Conservation (phyloP, 139 green algal species). For the Chlamydomonas sp. region DNA sequence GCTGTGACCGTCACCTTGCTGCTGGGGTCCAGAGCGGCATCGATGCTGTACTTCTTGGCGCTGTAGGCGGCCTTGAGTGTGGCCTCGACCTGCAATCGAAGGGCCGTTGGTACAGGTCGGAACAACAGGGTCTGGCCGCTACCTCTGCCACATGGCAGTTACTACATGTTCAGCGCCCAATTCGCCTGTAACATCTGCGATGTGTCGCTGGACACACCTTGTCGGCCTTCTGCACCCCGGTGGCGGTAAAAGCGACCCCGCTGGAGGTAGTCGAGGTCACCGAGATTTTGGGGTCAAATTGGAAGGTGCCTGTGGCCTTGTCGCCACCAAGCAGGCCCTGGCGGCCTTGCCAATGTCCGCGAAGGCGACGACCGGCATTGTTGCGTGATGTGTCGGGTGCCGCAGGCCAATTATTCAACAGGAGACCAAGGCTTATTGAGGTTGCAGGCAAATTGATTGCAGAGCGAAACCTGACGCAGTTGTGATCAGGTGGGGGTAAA, state of each 20-base stretch:
- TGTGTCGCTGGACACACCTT: no score
- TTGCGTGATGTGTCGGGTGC: no score
- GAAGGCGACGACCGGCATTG: conserved; percentile 42
- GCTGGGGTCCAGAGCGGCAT: conserved; percentile 11
- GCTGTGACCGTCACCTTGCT: conserved; percentile 24
- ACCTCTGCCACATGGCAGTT: no score
- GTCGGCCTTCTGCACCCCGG: conserved; percentile 55
- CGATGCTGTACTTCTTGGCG: conserved; percentile 44
- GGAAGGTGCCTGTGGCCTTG: conserved; percentile 45
- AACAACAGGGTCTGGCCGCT: no score
- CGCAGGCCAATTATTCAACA: no score
- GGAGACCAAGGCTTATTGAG: no score
- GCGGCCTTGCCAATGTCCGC: conserved; percentile 58
- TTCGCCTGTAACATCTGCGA: no score
- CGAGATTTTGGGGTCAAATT: conserved; percentile 57
- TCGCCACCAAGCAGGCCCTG: conserved; percentile 54
- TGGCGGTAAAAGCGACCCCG: conserved; percentile 38
- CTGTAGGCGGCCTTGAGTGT: conserved; percentile 44
- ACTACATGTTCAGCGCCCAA: no score
- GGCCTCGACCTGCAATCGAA: conserved; percentile 46
- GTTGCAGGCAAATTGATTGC: no score
- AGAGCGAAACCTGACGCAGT: no score
- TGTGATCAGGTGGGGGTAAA: no score
- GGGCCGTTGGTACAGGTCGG: no score
- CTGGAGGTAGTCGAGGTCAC: conserved; percentile 50